These are phyloP conservation scores for Imleria badia DNA, from an alignment of 768 basidiomycete genomes.

Conservation along the genomic window DNA sequence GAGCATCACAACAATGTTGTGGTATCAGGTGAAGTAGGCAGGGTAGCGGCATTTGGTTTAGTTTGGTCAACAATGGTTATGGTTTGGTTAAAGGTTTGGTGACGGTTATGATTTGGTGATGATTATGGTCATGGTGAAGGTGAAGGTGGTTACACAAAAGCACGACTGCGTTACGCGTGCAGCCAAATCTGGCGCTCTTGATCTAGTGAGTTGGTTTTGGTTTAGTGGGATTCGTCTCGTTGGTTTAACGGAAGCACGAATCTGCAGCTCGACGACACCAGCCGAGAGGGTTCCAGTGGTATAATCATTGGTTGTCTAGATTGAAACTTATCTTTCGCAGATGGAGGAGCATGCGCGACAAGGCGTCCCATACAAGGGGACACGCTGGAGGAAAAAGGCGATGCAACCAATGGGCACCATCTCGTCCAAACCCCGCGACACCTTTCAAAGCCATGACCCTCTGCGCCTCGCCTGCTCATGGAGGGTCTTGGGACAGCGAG, in stretches of 20 bases:
- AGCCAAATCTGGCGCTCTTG: too few species aligned
- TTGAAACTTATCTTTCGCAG: background rate
- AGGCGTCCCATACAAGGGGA: slow-evolving; percentile 6
- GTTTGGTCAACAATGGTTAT: too few species aligned
- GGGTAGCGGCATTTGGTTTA: background rate
- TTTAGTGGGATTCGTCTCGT: too few species aligned
- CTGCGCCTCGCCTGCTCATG: slow-evolving; percentile 11
- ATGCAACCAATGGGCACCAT: background rate
- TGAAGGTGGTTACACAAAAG: too few species aligned
- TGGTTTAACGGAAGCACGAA: background rate
- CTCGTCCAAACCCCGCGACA: slow-evolving; percentile 52
- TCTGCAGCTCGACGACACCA: background rate
- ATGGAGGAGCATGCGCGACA: background rate
- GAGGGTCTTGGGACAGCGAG: slow-evolving; percentile 43
- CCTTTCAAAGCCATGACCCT: slow-evolving; percentile 42
- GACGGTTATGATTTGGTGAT: too few species aligned
- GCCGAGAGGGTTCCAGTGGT: background rate
- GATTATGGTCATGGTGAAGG: too few species aligned
- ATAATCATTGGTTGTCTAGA: background rate
- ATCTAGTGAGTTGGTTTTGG: too few species aligned
- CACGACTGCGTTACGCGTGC: too few species aligned
- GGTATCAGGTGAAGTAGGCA: background rate
- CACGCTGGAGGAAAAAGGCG: slow-evolving; percentile 14
- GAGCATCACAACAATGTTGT: background rate
- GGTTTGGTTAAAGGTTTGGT: too few species aligned